Evolutionary conservation across 2,329 filamentous ascomycete genomes (phyloP), one percentile per base, ranked within the genome.

Genomic region (Gnomoniopsis sp.): DNA sequence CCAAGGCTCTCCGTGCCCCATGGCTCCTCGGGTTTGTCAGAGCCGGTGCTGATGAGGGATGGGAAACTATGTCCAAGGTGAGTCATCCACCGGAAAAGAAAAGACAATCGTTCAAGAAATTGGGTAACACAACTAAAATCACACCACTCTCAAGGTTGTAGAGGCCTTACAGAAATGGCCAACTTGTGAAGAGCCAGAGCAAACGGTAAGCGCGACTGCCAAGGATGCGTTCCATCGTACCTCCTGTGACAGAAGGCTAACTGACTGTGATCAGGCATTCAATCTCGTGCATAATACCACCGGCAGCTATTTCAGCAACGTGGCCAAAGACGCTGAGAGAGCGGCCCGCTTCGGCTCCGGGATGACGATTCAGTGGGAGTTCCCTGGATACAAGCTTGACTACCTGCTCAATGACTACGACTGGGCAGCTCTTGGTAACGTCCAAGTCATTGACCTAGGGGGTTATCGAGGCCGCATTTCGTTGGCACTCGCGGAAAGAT

Each of bases 351-450:
- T 51, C 15, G 26, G 15, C 21, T 17, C 14, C 33, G 33, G 49
- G n/a, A 51, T 51, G 49, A 34, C 34, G 34, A 51, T 34, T n/a
- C 49, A 51, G 34, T 51, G 49, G 49, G 34, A 41, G 49, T 19
- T 41, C 17, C 49, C 49, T 3, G 49, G 49, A 14, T 41, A 51
- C 19, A 34, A 51, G 49, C 49, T 51, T 12, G 30, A 51, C 11
- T 23, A 51, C 15, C 49, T 51, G 3, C n/a, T 51, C 3, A 30
- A 53, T 30, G 50, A 36, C 6, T 53, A 53, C 22, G 50, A 53
- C 38, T 53, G 50, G 50, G 14, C 14, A 10, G 17, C 15, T 11
- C 19, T 44, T 10, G 43, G 43, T 10, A 19, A 44, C 8, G n/a
- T 19, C 10, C 17, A 19, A 19, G 43, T 44, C 15, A 22, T 44